These are phyloP conservation scores for Trametes cinnabarina DNA, from an alignment of 768 basidiomycete genomes.

Conservation along the genomic window DNA sequence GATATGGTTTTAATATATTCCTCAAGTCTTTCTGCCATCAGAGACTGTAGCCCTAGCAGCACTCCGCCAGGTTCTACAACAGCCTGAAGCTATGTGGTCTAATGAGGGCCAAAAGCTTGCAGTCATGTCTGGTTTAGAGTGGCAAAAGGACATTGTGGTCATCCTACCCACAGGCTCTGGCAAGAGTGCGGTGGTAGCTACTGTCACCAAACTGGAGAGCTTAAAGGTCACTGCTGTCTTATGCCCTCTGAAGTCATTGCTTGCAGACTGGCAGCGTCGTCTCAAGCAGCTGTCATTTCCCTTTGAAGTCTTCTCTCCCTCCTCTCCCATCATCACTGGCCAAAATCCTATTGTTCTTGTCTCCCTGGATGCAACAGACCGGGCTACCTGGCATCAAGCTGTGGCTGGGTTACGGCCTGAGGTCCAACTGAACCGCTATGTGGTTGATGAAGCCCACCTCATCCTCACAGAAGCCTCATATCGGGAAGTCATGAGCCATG, in stretches of 20 bases:
- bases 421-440: neutral
- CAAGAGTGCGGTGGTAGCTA: conserved; percentile 2
- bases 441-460: conserved; percentile 2
- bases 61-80: neutral
- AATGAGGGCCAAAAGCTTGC: conserved; percentile 2
- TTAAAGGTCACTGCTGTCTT: conserved; percentile 2
- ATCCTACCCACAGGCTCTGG: conserved; percentile 8
- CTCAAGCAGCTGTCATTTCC: neutral
- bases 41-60: neutral
- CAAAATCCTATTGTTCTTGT: conserved; percentile 1
- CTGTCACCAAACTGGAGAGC: neutral
- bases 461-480: conserved; percentile 1
- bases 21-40: neutral
- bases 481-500: neutral
- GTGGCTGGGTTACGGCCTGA: neutral
- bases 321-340: neutral
- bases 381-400: neutral
- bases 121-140: neutral
- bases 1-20: neutral
- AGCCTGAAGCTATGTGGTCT: neutral
- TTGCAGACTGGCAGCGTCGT: neutral
- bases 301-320: neutral
- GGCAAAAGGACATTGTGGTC: conserved; percentile 1
- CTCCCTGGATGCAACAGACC: neutral
- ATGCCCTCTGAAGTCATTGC: neutral